Percentiles rank a stretch among this genome's conserved stretches.
Evolutionary conservation across 108 stramenopile species (phyloP).

Genomic region (Nitzschia sp.): DNA sequence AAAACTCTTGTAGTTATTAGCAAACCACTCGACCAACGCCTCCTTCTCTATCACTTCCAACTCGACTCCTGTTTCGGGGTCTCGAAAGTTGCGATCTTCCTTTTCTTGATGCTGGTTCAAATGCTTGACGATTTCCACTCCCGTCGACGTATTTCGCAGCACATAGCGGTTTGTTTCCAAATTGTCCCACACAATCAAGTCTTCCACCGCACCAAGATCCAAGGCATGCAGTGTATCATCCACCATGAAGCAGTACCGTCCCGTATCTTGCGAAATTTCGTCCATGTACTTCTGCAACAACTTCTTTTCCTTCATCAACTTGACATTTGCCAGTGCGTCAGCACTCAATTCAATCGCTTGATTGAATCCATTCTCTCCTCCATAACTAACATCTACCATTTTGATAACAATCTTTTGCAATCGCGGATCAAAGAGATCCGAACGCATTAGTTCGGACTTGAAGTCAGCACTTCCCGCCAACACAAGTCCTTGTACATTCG

Average conservation of each 20-base stretch:
- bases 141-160: conserved; percentile 82
- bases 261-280: conserved; percentile 98
- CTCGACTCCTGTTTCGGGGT: conserved; percentile 89
- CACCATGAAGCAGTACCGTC: conserved; percentile 99
- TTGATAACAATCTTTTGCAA: conserved; percentile 94
- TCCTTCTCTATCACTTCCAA: conserved; percentile 92
- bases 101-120: conserved; percentile 90
- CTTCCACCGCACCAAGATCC: conserved; percentile 98
- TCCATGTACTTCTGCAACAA: conserved; percentile 97
- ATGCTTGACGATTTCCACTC: conserved; percentile 85
- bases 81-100: conserved; percentile 87
- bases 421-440: conserved; percentile 95
- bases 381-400: conserved; percentile 98
- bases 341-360: conserved; percentile 97
- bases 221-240: conserved; percentile 97
- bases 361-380: conserved; percentile 98
- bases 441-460: conserved; percentile 93
- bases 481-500: conserved; percentile 96
- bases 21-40: conserved; percentile 97
- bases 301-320: conserved; percentile 99
- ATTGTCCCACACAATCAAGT: conserved; percentile 97
- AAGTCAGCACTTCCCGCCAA: conserved; percentile 99
- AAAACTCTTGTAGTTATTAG: conserved; percentile 96
- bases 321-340: conserved; percentile 95
- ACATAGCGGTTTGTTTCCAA: conserved; percentile 84